Base-by-base conservation (phyloP, 257 asterid genomes). In the Leonotis leonurus region DNA sequence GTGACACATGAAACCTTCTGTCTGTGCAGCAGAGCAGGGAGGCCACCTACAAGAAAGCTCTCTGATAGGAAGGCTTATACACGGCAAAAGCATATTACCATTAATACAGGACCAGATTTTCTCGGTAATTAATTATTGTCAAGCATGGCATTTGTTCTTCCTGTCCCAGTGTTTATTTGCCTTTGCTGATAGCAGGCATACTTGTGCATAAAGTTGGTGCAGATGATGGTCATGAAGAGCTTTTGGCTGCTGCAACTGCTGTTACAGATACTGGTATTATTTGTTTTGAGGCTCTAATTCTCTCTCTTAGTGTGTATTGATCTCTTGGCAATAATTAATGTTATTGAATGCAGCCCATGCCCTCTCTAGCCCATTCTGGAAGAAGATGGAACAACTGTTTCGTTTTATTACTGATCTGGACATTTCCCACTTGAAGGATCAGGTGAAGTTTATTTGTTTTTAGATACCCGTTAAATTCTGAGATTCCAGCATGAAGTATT, bases 211-310 rank as follows among this genome's bases (percentile, higher is more conserved):
- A 75, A 81, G 91, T 82, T 81, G 86, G 93, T 62, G 83, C 88
- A 48, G 94, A 82, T 78, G 88, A 82, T 81, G 98, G 96, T 65
- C 92, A 79, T 67, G 98, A 90, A 61, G 96, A 84, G 81, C 96
- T 90, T 62, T 77, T 85, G 78, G 89, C 95, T 76, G 92, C 98
- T 48, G 84, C 94, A 73, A 88, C 83, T 76, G 85, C 94, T 63
- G 94, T 82, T 73, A 74, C 83, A 30, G 77, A 83, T 71, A 73
- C 85, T 41, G 94, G 98, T 90, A 86, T 53, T 76, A 10, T 52
- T 48, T 18, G 56, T 61, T 59, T 70, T 59, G 57, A 41, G 26
- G 17, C 71, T 68, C 46, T 9, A 52, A 32, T 44, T 46, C 63
- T 63, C 62, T 62, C 64, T 68, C 67, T 55, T 36, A 36, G 13